These are phyloP conservation scores for Colletotrichum eleusines DNA, from an alignment of 2,329 filamentous ascomycete species.

Conservation along the genomic window DNA sequence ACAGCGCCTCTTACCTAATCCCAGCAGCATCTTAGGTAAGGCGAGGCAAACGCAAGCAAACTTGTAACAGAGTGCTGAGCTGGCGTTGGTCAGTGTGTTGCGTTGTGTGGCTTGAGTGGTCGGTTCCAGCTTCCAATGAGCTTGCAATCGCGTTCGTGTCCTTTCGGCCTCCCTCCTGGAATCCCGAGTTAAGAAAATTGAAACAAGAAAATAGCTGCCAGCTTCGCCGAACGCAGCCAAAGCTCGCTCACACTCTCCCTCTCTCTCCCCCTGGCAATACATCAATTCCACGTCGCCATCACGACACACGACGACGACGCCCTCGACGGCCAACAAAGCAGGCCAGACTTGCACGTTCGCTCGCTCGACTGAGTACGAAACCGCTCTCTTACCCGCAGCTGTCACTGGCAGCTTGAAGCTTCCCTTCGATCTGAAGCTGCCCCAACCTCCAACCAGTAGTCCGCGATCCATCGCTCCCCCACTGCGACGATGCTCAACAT, in stretches of 20 bases:
- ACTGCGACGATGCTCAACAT: constrained; percentile 65
- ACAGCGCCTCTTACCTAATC: neutral
- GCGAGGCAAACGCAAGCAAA: neutral
- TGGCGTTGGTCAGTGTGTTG: constrained; percentile 30
- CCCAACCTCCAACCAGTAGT: neutral
- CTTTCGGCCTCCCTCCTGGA: constrained; percentile 41
- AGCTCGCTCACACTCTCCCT: constrained; percentile 23
- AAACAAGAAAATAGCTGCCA: constrained; percentile 13
- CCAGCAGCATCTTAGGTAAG: neutral
- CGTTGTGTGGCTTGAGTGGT: constrained; percentile 30
- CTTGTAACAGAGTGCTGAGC: constrained; percentile 11
- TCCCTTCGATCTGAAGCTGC: constrained; percentile 27
- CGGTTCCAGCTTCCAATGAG: constrained; percentile 44
- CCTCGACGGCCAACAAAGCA: constrained; percentile 11
- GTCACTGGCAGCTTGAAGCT: constrained; percentile 39
- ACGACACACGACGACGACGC: constrained; percentile 6
- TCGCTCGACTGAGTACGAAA: constrained; percentile 22
- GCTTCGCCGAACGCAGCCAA: constrained; percentile 29
- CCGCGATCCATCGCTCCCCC: constrained; percentile 12
- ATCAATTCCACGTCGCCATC: constrained; percentile 13
- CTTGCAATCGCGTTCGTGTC: constrained; percentile 46
- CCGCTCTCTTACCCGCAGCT: constrained; percentile 4
- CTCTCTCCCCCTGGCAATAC: constrained; percentile 20
- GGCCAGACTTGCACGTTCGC: neutral
- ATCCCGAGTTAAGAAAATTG: constrained; percentile 18